Base-by-base conservation (phyloP, 805 yeast genomes). In the Nakazawaea ishiwadae region DNA sequence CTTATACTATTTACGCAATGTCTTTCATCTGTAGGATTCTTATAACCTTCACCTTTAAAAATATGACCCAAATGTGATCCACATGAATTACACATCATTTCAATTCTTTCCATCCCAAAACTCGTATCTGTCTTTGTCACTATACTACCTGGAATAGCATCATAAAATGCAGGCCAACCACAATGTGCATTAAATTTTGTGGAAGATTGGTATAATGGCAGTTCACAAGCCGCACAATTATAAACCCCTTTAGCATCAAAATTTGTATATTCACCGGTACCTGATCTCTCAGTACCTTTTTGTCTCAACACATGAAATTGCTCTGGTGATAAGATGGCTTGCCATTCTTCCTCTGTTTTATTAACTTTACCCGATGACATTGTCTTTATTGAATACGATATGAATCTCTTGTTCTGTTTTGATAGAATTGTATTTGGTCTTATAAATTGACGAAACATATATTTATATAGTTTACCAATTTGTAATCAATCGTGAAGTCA, bases 131-230 rank as follows among this genome's bases (percentile, higher is more conserved):
- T 70, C 44, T 73, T 62, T 10, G 82, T 68, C 16, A 61, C 70
- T 30, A 93, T 71, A 5, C 96, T 71, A 0, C 89, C 90, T 0
- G 96, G 95, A 30, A 86, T 66, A 1, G 95, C 96, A 44, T 87
- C 84, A 60, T 82, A 91, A 61, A 93, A 93, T 0, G 96, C 90
- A 1, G 99, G 99, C 99, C 99, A 93, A 2, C 99, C 99, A 61
- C 99, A 93, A 40, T 88, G 88, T 10, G 96, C 78, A 44, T 83
- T 81, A 53, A 93, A 93, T 60, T 93, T 91, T 3, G 96, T 75
- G 24, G 72, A 66, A 21, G 96, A 80, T 46, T 73, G 73, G 61
- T 93, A 93, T 23, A 93, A 64, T 10, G 96, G 96, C 33, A 74
- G 66, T 38, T 70, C 71, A 62, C 99, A 93, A 5, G 83, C 98